Conservation (phyloP, 2,329 filamentous ascomycete genomes). For the Ophiostoma sp. region DNA sequence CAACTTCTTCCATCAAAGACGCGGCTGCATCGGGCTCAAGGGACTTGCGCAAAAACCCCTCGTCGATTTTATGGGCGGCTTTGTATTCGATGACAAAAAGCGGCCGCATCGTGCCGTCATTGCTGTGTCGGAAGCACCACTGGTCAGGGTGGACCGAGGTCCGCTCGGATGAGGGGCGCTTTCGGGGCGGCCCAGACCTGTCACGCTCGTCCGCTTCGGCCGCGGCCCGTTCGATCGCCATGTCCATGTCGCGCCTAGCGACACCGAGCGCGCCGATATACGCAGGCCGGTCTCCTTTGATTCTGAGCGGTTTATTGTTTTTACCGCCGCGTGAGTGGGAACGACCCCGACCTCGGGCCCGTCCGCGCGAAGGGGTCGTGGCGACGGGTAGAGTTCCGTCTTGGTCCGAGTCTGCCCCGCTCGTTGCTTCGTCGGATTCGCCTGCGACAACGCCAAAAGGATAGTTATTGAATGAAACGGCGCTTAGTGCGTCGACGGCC, state of each 20-base stretch:
- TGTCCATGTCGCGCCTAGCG: not conserved
- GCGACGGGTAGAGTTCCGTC: not conserved
- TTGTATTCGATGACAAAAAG: conserved; percentile 29
- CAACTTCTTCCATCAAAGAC: conserved; percentile 19
- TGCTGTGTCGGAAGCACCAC: conserved; percentile 21
- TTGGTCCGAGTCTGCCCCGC: not conserved
- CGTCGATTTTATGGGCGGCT: conserved; percentile 22
- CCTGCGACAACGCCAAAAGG: conserved; percentile 18
- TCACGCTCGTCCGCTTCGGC: not conserved
- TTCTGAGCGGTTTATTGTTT: not conserved
- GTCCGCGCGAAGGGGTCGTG: no score
- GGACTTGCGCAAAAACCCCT: not conserved
- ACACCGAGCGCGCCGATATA: not conserved
- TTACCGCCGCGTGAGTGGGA: no score
- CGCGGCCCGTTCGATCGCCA: not conserved
- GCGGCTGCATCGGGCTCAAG: conserved; percentile 13
- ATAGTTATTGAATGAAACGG: conserved; percentile 18
- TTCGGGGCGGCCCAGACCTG: not conserved
- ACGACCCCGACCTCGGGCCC: no score
- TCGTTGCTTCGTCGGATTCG: conserved; percentile 17
- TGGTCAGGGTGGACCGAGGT: conserved; percentile 11
- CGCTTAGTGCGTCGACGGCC: no score
- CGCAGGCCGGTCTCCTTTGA: not conserved
- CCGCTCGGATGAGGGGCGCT: not conserved
- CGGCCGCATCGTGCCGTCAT: conserved; percentile 16